phyloP scores from a whole-genome alignment of 2,329 filamentous ascomycete genomes.

The Drechslerella dactyloides region DNA sequence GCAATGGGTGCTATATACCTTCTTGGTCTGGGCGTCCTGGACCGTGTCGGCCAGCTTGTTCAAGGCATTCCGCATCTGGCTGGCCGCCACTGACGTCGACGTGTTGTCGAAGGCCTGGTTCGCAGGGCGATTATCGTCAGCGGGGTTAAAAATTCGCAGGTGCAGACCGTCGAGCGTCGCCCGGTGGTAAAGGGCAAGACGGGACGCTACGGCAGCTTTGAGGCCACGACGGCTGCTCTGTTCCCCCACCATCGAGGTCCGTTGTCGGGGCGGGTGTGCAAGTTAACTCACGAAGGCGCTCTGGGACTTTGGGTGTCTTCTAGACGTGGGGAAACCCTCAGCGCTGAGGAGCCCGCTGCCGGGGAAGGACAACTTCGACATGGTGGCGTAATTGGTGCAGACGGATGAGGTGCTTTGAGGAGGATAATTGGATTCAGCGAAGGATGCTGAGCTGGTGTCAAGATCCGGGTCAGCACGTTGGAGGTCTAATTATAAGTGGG shows the following conservation, averaged over 20 bases:
- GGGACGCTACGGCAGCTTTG: slow-evolving; percentile 12
- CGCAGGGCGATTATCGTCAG: neutral
- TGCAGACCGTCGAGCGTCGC: neutral
- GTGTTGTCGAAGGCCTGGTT: slow-evolving; percentile 98
- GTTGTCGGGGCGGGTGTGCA: neutral
- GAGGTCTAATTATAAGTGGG: too few species aligned
- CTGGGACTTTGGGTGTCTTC: slow-evolving; percentile 65
- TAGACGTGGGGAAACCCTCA: slow-evolving; percentile 59
- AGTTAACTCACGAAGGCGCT: slow-evolving; percentile 64
- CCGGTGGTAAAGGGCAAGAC: neutral
- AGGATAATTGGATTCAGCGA: too few species aligned
- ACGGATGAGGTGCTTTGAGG: neutral
- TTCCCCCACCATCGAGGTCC: neutral
- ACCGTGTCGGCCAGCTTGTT: slow-evolving; percentile 91
- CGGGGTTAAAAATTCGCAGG: neutral
- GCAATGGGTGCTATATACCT: slow-evolving; percentile 66
- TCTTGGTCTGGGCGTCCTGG: slow-evolving; percentile 78
- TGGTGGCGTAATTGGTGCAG: slow-evolving; percentile 28
- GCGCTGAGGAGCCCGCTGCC: slow-evolving; percentile 24
- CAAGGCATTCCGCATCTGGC: slow-evolving; percentile 97
- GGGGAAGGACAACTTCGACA: slow-evolving; percentile 47
- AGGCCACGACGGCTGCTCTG: neutral
- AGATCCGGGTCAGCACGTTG: too few species aligned
- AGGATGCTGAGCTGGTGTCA: too few species aligned
- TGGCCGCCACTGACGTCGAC: slow-evolving; percentile 94